phyloP scores from a whole-genome alignment of 768 basidiomycete species.

The Sistotremastrum suecicum region DNA sequence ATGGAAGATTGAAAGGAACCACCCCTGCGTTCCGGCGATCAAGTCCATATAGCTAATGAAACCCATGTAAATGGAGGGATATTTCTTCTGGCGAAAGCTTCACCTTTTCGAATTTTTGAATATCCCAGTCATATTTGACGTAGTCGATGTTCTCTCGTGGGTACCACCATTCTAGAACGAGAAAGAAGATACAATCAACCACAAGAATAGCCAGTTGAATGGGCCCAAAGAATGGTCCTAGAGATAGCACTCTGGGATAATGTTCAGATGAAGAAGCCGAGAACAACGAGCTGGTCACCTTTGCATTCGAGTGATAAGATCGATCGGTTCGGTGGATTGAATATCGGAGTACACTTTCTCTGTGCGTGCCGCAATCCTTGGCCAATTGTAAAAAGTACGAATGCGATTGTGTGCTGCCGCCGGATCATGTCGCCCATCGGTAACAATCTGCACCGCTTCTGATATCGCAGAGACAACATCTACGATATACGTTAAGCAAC shows the following conservation, averaged over 20 bases:
- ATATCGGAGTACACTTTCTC: constrained; percentile 72
- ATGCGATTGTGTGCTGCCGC: constrained; percentile 62
- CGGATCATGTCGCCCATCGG: constrained; percentile 59
- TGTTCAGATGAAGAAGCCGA: background rate
- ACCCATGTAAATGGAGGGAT: background rate
- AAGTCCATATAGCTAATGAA: too few species aligned
- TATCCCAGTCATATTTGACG: constrained; percentile 53
- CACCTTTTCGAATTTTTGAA: constrained; percentile 20
- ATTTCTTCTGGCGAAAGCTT: too few species aligned
- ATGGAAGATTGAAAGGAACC: too few species aligned
- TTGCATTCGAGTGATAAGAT: constrained; percentile 64
- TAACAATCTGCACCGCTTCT: constrained; percentile 61
- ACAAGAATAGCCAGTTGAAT: constrained; percentile 83
- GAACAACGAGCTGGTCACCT: constrained; percentile 32
- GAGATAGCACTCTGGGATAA: constrained; percentile 48
- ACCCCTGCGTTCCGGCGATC: too few species aligned
- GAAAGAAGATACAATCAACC: constrained; percentile 81
- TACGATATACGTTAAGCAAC: constrained; percentile 15
- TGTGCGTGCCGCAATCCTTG: constrained; percentile 60
- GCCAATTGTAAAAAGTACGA: constrained; percentile 80
- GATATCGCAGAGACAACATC: constrained; percentile 78
- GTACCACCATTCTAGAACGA: constrained; percentile 71
- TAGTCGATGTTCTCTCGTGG: constrained; percentile 68
- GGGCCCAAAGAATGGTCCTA: constrained; percentile 70
- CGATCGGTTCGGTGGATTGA: constrained; percentile 41